Base-by-base conservation (phyloP, 2,329 filamentous ascomycete species). In the Hypoxylon sp. region DNA sequence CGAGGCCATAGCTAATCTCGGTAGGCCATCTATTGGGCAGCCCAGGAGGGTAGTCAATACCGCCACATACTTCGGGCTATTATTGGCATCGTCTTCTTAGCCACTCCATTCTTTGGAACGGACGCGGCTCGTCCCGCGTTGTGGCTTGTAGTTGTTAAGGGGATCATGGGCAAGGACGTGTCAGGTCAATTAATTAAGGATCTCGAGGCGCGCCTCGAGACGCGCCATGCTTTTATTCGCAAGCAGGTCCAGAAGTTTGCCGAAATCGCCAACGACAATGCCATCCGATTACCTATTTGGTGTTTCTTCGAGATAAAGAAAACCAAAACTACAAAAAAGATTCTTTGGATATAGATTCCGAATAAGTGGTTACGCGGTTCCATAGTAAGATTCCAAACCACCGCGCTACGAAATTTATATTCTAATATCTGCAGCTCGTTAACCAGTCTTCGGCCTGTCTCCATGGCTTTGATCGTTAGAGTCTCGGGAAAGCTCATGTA, bases 31-130 rank as follows among this genome's bases (percentile, higher is more conserved):
- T 63, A 38, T 58, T 59, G 62, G 50, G 62, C 59, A 17, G 59
- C 55, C 33, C 50, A 61, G 47, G 53, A 55, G 51, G 62, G 58
- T 50, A 66, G 56, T 20, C 26, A 38, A 26, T 65, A 66, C 38
- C 50, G 54, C 23, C 52, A 42, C 26, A 58, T 67, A 46, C 62
- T 67, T 21, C 48, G 40, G 35, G 56, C 35, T 48, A 65, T 64
- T 2, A 52, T 58, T 18, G 65, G 64, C n/a, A 48, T 65, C 20
- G 35, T 66, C 24, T 67, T 66, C 47, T 48, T 67, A 31, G 65
- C 60, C n/a, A 67, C 65, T 27, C 65, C 64, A 18, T 67, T 66
- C 26, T 33, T 7, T 9, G 62, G 65, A 21, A 67, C 54, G 17
- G 59, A 62, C 49, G 65, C 57, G 38, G 60, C 61, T 17, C 8